phyloP scores from a whole-genome alignment of 1,284 basidiomycete genomes.

The Anthracocystis walkeri region DNA sequence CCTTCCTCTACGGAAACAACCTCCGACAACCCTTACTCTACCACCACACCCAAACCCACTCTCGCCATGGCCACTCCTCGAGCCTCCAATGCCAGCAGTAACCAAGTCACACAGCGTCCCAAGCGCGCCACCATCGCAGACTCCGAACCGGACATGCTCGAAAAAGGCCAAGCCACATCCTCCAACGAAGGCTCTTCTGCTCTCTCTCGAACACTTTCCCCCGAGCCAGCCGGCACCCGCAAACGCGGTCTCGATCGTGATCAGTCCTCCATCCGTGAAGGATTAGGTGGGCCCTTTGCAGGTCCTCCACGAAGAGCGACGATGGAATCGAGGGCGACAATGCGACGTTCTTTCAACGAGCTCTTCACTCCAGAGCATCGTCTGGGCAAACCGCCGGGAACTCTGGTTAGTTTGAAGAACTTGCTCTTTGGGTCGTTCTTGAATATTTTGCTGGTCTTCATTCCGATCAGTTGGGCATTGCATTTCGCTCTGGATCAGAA shows the following conservation, averaged over 20 bases:
- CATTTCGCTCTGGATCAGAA: slow-evolving; percentile 54
- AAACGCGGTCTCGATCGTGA: slow-evolving; percentile 33
- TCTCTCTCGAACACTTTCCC: slow-evolving; percentile 21
- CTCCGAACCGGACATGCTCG: slow-evolving; percentile 47
- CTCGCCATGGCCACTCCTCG: slow-evolving; percentile 8
- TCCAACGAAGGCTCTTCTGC: slow-evolving; percentile 38
- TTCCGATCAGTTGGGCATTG: slow-evolving; percentile 61
- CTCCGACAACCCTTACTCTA: slow-evolving; percentile 24
- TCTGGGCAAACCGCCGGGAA: slow-evolving; percentile 41
- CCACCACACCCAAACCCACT: slow-evolving; percentile 8
- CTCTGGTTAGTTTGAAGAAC: slow-evolving; percentile 46
- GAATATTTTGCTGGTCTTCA: slow-evolving; percentile 58
- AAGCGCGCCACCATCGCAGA: slow-evolving; percentile 45
- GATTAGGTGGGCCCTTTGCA: slow-evolving; percentile 46
- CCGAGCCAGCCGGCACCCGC: slow-evolving; percentile 15
- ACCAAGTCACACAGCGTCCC: slow-evolving; percentile 36
- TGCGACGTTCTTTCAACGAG: slow-evolving; percentile 53
- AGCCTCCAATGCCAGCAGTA: slow-evolving; percentile 19
- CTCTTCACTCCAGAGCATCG: slow-evolving; percentile 57
- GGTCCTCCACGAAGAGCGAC: slow-evolving; percentile 52
- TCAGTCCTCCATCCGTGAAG: slow-evolving; percentile 37
- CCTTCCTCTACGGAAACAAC: slow-evolving; percentile 1
- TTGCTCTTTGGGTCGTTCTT: slow-evolving; percentile 46
- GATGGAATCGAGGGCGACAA: slow-evolving; percentile 36
- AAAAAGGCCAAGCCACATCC: slow-evolving; percentile 36